Evolutionary conservation across 371 early-diverging fungal genomes (phyloP).

Genomic region (Lichtheimia ramosa): DNA sequence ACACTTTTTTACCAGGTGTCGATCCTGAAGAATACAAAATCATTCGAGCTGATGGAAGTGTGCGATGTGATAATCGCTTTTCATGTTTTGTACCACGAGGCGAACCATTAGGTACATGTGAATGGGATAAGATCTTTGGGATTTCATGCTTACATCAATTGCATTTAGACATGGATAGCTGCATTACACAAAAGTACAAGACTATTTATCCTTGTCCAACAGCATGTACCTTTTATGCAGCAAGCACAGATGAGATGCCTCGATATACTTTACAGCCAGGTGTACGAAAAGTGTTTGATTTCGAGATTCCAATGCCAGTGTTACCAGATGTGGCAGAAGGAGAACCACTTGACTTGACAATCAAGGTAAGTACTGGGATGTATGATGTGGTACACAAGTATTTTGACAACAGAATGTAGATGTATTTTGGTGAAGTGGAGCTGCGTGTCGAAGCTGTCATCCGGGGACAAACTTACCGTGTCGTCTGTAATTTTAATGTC

Average conservation of each 20-base stretch:
- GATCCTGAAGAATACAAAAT: conserved; percentile 49
- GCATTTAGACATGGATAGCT: conserved; percentile 43
- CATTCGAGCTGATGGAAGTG: conserved; percentile 35
- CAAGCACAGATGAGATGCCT: conserved; percentile 53
- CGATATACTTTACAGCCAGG: conserved; percentile 52
- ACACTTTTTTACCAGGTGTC: conserved; percentile 33
- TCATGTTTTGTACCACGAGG: conserved; percentile 45
- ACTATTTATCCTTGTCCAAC: conserved; percentile 57
- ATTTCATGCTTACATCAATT: too few species aligned
- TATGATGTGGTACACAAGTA: background rate
- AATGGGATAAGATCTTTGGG: background rate
- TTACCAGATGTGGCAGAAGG: conserved; percentile 41
- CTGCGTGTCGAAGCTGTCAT: conserved; percentile 62
- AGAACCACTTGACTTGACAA: conserved; percentile 38
- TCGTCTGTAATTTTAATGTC: conserved; percentile 41
- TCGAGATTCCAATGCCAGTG: conserved; percentile 61
- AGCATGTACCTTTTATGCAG: conserved; percentile 56
- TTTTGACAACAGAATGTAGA: conserved; percentile 18
- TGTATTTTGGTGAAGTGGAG: conserved; percentile 66
- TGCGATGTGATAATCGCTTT: conserved; percentile 47
- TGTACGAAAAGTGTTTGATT: conserved; percentile 58
- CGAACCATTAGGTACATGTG: conserved; percentile 36
- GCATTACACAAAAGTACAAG: conserved; percentile 53
- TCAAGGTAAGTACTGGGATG: conserved; percentile 22
- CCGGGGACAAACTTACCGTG: conserved; percentile 48